A percentile compares a stretch with the other conserved stretches of the same genome.
Conservation (phyloP, 2,329 filamentous ascomycete species). For the Fusarium tanahbumbuense region DNA sequence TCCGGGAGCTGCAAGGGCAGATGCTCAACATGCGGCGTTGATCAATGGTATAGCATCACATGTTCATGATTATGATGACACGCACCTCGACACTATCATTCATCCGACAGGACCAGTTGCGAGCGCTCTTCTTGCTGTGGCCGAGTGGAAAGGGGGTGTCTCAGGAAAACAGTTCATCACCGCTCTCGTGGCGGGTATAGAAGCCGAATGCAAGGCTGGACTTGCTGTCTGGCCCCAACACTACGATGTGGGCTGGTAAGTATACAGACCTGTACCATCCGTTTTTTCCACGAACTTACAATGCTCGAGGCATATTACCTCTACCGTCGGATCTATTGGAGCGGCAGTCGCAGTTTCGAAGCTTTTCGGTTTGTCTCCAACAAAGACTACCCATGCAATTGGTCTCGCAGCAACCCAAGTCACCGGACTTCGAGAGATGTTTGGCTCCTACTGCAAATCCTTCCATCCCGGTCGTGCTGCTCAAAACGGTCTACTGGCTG, state of each 20-base stretch:
- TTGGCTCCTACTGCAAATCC: conserved; percentile 4
- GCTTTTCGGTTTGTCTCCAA: background rate
- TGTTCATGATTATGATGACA: conserved; percentile 12
- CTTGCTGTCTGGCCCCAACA: conserved; percentile 5
- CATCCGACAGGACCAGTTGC: conserved; percentile 10
- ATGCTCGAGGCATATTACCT: background rate
- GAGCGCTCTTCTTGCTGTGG: background rate
- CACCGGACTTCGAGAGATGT: conserved; percentile 6
- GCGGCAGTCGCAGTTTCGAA: background rate
- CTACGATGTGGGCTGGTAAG: conserved; percentile 11
- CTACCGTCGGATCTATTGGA: background rate
- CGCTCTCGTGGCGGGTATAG: conserved; percentile 1
- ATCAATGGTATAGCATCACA: conserved; percentile 13
- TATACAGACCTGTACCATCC: background rate
- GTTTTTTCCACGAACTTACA: background rate
- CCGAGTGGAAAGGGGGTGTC: background rate
- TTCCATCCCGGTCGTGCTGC: background rate
- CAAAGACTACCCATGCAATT: background rate
- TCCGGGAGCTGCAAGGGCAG: rapidly evolving
- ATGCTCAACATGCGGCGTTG: background rate
- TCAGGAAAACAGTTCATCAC: background rate
- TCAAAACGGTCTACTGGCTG: background rate
- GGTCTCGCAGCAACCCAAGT: background rate
- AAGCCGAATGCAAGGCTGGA: conserved; percentile 8
- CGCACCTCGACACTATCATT: conserved; percentile 5